Base-by-base conservation (phyloP, 805 yeast genomes). In the Kodamaea leandrae region DNA sequence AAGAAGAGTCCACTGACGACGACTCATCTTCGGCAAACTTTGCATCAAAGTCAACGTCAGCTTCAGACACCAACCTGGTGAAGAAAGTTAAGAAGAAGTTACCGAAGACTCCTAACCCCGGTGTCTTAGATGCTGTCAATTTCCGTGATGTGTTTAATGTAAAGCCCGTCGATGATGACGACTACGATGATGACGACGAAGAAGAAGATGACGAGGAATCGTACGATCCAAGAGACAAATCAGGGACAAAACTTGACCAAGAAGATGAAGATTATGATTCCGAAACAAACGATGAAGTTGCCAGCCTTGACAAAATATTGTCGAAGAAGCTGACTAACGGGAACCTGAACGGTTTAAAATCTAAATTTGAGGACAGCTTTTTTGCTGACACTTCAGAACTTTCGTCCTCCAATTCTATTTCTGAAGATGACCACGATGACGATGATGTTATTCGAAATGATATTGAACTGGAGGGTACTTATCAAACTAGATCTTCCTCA, bases 101-200 rank as follows among this genome's bases (percentile, higher is more conserved):
- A 41, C 74, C 78, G 2, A 68, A 62, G 27, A 74, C 77, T 13
- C 78, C 68, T 10, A 56, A 52, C 37, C 67, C 69, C 7, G 33
- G 33, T 12, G 13, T 42, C 36, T 42, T 68, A 23, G 47, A 55
- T 3, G 57, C 55, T 2, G 54, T 63, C 15, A 55, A 60, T 63
- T 72, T 38, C 43, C 58, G 51, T 23, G 55, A 57, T 24, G 64
- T 63, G 4, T 58, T 74, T 30, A 47, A 36, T 16, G 33, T 29
- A 12, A 36, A 17, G 21, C 44, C 20, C 12, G 18, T 25, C 15
- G 29, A 25, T 12, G 32, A 20, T n/a, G 40, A 28, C 32, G 45
- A 39, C 8, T 33, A 37, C n/a, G 44, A 36, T 4, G 40, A 37
- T 4, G 42, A 40, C 10, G 42, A 40, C 10, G 44, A 39, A 16